phyloP scores from a whole-genome alignment of 176 grass and related monocot genomes.

The Miscanthus lutarioriparius region DNA sequence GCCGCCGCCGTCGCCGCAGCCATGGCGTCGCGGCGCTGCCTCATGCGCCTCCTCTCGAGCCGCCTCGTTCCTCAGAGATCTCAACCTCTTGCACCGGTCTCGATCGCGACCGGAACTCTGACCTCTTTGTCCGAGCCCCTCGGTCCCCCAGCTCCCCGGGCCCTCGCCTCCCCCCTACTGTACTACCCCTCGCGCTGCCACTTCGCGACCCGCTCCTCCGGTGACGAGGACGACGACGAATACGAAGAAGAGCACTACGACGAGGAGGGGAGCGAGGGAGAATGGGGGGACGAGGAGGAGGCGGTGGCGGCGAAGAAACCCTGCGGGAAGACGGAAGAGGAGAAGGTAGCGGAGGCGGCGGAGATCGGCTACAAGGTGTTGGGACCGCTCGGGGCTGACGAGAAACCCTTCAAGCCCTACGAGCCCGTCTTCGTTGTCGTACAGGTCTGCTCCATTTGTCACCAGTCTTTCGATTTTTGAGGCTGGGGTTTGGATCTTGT shows the following conservation, averaged over 20 bases:
- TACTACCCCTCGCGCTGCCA: conserved; percentile 33
- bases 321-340: conserved; percentile 88
- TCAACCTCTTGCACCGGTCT: not conserved
- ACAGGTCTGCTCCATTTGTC: conserved; percentile 56
- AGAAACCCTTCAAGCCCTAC: conserved; percentile 94
- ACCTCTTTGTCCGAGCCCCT: not conserved
- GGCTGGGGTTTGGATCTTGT: conserved; percentile 16
- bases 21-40: conserved; percentile 82
- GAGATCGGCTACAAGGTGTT: conserved; percentile 86
- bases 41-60: conserved; percentile 52
- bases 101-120: conserved; percentile 10
- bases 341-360: conserved; percentile 68
- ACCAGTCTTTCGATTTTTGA: not conserved
- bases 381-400: conserved; percentile 58
- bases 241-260: conserved; percentile 55
- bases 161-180: conserved; percentile 20
- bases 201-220: conserved; percentile 63
- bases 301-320: conserved; percentile 51
- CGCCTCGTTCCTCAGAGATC: conserved; percentile 25
- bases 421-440: conserved; percentile 80
- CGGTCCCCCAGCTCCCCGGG: not conserved
- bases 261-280: conserved; percentile 46
- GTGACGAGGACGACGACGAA: conserved; percentile 41
- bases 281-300: conserved; percentile 48
- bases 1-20: conserved; percentile 39